Percentiles rank a stretch among this genome's conserved stretches.
phyloP scores from a whole-genome alignment of 768 basidiomycete species.

The Cyclocybe aegerita region DNA sequence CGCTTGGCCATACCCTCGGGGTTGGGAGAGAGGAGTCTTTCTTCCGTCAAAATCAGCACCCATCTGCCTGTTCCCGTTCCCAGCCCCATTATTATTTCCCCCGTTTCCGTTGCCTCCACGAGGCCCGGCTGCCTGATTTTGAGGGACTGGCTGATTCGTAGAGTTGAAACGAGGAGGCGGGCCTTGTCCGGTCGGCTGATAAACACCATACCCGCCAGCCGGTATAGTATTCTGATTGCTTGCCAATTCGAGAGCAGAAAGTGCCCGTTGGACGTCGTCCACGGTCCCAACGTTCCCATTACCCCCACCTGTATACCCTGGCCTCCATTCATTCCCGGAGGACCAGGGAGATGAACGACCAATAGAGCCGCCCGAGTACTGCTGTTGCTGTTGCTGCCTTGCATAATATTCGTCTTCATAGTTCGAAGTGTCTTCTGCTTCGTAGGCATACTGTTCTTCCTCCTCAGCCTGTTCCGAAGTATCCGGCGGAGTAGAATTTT shows the following conservation, averaged over 20 bases:
- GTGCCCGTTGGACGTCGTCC: conserved; percentile 76
- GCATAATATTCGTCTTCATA: conserved; percentile 63
- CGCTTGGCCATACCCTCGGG: conserved; percentile 36
- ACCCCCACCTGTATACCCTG: conserved; percentile 34
- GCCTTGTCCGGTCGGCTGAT: conserved; percentile 49
- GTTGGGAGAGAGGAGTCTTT: conserved; percentile 52
- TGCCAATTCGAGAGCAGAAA: conserved; percentile 66
- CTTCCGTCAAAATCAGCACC: conserved; percentile 67
- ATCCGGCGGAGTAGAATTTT: conserved; percentile 39
- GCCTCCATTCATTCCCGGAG: conserved; percentile 56
- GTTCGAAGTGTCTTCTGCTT: conserved; percentile 43
- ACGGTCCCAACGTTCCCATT: conserved; percentile 39
- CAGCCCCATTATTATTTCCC: conserved; percentile 34
- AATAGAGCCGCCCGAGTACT: conserved; percentile 54
- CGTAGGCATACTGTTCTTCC: conserved; percentile 46
- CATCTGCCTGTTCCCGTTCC: conserved; percentile 46
- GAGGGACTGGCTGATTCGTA: conserved; percentile 44
- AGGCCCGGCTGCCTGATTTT: conserved; percentile 38
- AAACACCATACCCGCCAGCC: conserved; percentile 22
- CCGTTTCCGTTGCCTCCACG: conserved; percentile 29
- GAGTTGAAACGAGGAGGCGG: conserved; percentile 75
- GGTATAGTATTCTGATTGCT: conserved; percentile 27
- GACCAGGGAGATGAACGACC: conserved; percentile 71
- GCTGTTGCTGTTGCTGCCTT: conserved; percentile 37
- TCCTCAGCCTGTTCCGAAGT: conserved; percentile 40